phyloP scores from a whole-genome alignment of 2,329 filamentous ascomycete genomes.

The Myrmaecium sp. region DNA sequence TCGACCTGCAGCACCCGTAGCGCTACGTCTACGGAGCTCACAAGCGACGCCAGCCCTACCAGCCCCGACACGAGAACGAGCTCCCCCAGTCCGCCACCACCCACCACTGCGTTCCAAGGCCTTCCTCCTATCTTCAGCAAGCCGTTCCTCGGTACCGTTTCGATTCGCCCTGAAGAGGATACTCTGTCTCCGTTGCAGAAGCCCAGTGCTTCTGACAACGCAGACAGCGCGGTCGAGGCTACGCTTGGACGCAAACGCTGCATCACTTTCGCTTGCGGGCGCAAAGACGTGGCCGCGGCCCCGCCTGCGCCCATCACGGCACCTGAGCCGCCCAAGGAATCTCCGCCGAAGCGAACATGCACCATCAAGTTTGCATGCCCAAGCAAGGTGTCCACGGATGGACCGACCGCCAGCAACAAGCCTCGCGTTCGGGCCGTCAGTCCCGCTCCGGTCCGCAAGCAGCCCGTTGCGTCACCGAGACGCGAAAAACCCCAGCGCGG shows the following conservation, averaged over 20 bases:
- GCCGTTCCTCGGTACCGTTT: slow-evolving; percentile 21
- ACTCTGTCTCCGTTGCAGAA: slow-evolving; percentile 13
- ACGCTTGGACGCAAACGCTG: slow-evolving; percentile 62
- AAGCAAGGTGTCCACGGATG: slow-evolving; percentile 28
- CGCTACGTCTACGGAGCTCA: slow-evolving; percentile 72
- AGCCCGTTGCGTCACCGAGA: slow-evolving; percentile 12
- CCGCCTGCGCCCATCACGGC: slow-evolving; percentile 13
- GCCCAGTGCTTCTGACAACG: slow-evolving; percentile 19
- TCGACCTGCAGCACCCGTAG: slow-evolving; percentile 70
- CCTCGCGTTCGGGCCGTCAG: slow-evolving; percentile 20
- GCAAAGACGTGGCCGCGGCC: slow-evolving; percentile 19
- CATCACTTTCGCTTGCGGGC: slow-evolving; percentile 78
- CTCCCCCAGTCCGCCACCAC: slow-evolving; percentile 75
- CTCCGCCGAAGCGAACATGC: slow-evolving; percentile 38
- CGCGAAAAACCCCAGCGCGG: slow-evolving; percentile 28
- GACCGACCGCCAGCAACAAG: slow-evolving; percentile 13
- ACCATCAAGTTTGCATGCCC: slow-evolving; percentile 61
- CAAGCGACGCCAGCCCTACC: slow-evolving; percentile 83
- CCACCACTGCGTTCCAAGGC: slow-evolving; percentile 32
- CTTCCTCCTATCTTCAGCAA: slow-evolving; percentile 20
- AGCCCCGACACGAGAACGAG: slow-evolving; percentile 68
- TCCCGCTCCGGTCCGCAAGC: slow-evolving; percentile 21
- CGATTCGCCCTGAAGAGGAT: slow-evolving; percentile 21
- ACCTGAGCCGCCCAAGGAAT: slow-evolving; percentile 11
- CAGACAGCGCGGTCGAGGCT: slow-evolving; percentile 45